Evolutionary conservation across 2,329 filamentous ascomycete genomes (phyloP).

Genomic region (Bipolaris cookei): DNA sequence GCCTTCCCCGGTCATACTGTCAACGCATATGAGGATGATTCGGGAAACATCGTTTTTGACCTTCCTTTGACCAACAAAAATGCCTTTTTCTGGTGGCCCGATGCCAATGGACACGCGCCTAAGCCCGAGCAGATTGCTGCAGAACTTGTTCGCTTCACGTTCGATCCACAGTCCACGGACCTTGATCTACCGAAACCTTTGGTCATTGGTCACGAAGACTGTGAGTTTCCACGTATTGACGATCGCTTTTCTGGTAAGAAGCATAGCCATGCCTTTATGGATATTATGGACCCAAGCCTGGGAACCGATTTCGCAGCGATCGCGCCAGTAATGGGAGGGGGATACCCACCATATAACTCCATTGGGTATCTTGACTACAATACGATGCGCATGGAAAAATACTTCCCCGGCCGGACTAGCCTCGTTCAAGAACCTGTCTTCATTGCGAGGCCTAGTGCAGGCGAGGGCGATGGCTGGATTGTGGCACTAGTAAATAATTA

Average conservation of each 20-base stretch:
- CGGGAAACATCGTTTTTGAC: slow-evolving; percentile 44
- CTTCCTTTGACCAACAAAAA: slow-evolving; percentile 49
- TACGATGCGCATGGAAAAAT: slow-evolving; percentile 51
- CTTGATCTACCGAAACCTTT: slow-evolving; percentile 31
- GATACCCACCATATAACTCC: slow-evolving; percentile 53
- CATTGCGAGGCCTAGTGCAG: slow-evolving; percentile 49
- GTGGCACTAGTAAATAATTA: slow-evolving; percentile 48
- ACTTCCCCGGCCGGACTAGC: slow-evolving; percentile 52
- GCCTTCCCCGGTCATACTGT: slow-evolving; percentile 48
- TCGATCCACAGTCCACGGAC: slow-evolving; percentile 38
- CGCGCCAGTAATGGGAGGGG: slow-evolving; percentile 38
- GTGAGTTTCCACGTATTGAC: slow-evolving; percentile 53
- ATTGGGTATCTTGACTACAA: slow-evolving; percentile 53
- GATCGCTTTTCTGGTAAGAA: slow-evolving; percentile 46
- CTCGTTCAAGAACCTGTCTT: slow-evolving; percentile 60
- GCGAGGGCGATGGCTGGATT: slow-evolving; percentile 58
- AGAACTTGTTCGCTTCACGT: slow-evolving; percentile 36
- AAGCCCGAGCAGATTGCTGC: slow-evolving; percentile 27
- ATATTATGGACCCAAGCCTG: slow-evolving; percentile 52
- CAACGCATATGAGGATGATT: slow-evolving; percentile 39
- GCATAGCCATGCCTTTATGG: slow-evolving; percentile 49
- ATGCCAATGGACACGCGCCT: slow-evolving; percentile 46
- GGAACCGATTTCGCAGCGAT: slow-evolving; percentile 38
- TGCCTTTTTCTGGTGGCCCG: slow-evolving; percentile 54
- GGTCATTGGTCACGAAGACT: slow-evolving; percentile 40